Conservation (phyloP, 768 basidiomycete genomes). For the Phlebiopsis gigantea region DNA sequence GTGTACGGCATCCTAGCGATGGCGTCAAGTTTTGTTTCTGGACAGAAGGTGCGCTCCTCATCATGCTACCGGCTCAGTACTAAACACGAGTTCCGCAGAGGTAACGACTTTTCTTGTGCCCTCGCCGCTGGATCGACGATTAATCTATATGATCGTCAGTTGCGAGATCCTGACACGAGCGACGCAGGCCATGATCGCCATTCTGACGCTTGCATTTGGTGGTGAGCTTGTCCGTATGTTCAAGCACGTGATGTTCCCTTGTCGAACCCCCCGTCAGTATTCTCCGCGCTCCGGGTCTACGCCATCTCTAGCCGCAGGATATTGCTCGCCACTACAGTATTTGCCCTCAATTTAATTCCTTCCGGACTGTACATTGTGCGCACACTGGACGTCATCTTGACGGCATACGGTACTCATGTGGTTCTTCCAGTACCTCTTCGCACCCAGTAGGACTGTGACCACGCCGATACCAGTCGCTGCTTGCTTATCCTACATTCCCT, state of each 20-base stretch:
- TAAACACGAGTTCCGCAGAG: neutral
- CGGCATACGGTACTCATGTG: neutral
- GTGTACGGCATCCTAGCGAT: neutral
- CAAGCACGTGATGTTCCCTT: too few relatives aligned
- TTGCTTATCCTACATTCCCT: neutral
- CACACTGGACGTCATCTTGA: neutral
- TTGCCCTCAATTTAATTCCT: constrained; percentile 4
- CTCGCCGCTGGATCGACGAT: neutral
- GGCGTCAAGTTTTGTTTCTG: neutral
- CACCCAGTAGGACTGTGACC: neutral
- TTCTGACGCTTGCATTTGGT: constrained; percentile 4
- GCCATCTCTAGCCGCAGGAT: neutral
- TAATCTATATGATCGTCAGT: neutral
- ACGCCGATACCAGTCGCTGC: neutral
- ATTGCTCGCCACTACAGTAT: neutral
- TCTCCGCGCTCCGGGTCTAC: constrained; percentile 2
- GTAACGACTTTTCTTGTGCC: neutral
- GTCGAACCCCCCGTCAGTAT: neutral
- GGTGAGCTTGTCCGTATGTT: neutral
- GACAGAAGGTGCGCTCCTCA: neutral
- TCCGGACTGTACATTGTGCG: constrained; percentile 2
- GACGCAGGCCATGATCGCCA: neutral
- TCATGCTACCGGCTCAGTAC: neutral
- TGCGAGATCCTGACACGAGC: neutral
- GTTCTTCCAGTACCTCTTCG: neutral